Evolutionary conservation across 176 grass and related monocot species (phyloP), one percentile per base, ranked within the genome.

Genomic region (Musa schizocarpa): DNA sequence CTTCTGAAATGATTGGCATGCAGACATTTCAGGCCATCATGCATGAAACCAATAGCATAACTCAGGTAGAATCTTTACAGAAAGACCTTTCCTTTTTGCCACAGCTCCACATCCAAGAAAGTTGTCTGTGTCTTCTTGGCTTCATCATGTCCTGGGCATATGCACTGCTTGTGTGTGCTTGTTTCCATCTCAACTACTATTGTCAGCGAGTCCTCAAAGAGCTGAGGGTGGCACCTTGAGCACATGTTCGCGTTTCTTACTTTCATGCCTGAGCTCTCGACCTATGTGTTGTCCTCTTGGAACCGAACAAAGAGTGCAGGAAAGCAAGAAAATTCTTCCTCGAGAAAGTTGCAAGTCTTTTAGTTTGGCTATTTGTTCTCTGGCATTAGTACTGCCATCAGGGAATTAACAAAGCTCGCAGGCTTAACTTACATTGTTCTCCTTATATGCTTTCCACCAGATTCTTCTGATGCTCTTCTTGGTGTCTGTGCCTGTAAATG

Each of bases 71-170:
- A 43, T 43, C 34, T 43, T 43, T 6, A 43, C 4, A 5, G 4
- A 43, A 43, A 43, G 3, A 5, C 24, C 63, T 12, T 26, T 54
- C 65, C 78, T 79, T 81, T 79, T 81, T 13, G 24, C 24, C 34
- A 22, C 65, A 70, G 78, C 34, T 43, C 34, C 34, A 43, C 34
- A 43, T 6, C 4, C 34, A 6, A 81, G 62, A 70, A 55, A n/a
- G 63, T 13, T 77, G 86, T 88, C 86, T 54, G 12, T 7, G 81
- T 65, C 29, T 61, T 51, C 76, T 92, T 88, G 89, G 80, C 84
- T 68, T 86, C 71, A 74, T 23, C 81, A 24, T 78, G 78, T 88
- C 66, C 52, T 69, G 85, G 80, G 88, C 68, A 92, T 88, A 88
- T 82, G 48, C 78, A 13, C 50, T 12, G 14, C 10, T 65, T 26